Conservation (phyloP, 2,329 filamentous ascomycete genomes). For the Keithomyces neogunnii region DNA sequence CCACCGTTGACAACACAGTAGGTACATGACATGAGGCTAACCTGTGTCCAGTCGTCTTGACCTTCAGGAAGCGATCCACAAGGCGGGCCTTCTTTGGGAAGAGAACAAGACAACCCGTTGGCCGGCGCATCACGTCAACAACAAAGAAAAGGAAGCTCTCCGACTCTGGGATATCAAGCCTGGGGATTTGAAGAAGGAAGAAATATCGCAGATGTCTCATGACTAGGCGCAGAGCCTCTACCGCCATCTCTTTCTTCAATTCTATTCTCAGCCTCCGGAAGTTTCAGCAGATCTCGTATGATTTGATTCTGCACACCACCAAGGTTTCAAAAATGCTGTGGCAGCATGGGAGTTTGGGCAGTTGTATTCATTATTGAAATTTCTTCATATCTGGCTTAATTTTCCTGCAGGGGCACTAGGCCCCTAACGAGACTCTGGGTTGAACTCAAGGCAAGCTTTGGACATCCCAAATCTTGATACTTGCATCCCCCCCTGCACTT, state of each 20-base stretch:
- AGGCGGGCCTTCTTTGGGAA: conserved; percentile 26
- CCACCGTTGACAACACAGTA: not conserved
- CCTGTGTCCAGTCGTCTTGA: conserved; percentile 16
- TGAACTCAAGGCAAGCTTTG: conserved; percentile 23
- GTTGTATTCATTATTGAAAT: not conserved
- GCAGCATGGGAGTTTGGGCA: not conserved
- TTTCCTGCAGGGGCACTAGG: not conserved
- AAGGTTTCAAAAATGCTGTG: not conserved
- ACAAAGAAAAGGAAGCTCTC: conserved; percentile 8
- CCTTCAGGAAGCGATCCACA: conserved; percentile 28
- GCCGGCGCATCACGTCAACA: conserved; percentile 19
- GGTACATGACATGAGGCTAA: not conserved
- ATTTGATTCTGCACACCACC: no score
- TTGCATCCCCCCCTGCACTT: conserved; percentile 78
- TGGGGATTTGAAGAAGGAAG: conserved; percentile 24
- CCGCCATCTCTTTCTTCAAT: conserved; percentile 4
- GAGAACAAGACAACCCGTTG: conserved; percentile 26
- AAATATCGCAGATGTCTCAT: conserved; percentile 28
- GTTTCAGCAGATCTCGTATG: no score
- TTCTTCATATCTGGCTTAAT: not conserved
- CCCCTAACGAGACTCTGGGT: not conserved
- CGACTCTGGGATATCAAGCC: conserved; percentile 27
- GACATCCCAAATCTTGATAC: conserved; percentile 74
- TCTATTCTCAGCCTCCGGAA: not conserved
- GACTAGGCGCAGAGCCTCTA: conserved; percentile 23